Percentiles rank a stretch among this genome's conserved stretches.
These are phyloP conservation scores for Salix koriyanagi DNA, from an alignment of 345 rosid genomes.

Conservation along the genomic window DNA sequence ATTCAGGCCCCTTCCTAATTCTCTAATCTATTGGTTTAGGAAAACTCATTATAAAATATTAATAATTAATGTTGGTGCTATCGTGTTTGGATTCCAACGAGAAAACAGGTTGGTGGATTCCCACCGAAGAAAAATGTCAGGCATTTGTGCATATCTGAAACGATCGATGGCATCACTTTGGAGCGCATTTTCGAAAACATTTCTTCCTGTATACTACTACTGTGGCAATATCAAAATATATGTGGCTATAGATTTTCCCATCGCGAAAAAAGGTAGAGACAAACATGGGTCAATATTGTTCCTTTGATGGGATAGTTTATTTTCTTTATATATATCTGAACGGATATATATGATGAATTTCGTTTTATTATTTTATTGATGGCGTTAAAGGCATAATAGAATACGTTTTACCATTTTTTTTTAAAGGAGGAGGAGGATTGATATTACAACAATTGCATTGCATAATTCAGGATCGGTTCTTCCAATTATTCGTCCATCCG, in stretches of 20 bases:
- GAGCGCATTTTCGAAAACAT: background rate
- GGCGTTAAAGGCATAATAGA: no score
- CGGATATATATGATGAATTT: no score
- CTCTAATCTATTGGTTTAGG: background rate
- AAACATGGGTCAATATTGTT: background rate
- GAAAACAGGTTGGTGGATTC: conserved; percentile 5
- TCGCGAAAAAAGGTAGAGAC: no score
- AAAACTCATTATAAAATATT: conserved; percentile 1
- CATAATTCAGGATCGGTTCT: no score
- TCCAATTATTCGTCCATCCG: no score
- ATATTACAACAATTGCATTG: no score
- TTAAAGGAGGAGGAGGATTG: no score
- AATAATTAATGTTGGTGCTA: conserved; percentile 11
- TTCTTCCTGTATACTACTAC: background rate
- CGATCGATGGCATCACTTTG: background rate
- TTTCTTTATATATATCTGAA: no score
- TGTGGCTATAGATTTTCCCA: background rate
- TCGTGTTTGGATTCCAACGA: conserved; percentile 18
- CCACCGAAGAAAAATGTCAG: conserved; percentile 2
- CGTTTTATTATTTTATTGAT: no score
- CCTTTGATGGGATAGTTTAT: no score
- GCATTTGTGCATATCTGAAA: background rate
- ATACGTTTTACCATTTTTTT: no score
- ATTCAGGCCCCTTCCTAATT: background rate
- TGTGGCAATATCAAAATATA: background rate